Base-by-base conservation (phyloP, 177 flowering plant species). In the Vitis hybrid region DNA sequence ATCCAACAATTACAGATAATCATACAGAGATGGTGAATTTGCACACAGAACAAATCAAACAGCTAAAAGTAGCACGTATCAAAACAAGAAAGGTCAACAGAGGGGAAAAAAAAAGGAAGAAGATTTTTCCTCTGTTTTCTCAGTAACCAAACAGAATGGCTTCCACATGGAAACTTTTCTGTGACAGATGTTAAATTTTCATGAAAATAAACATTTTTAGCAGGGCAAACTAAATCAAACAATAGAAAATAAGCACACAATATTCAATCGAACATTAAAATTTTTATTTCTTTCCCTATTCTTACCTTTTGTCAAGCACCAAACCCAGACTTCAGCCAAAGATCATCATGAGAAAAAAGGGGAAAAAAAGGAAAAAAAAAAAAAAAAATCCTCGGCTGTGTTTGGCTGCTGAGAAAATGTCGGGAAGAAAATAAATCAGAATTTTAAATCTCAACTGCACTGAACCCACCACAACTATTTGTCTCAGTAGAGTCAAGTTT, bases 361-460 rank as follows among this genome's bases (percentile, higher is more conserved):
- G 30, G 46, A 40, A 40, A 40, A 32, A 40, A 40, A 6, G 7
- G 8, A 40, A 40, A 40, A 40, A 40, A 35, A 3, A 32, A 19
- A 21, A 21, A 6, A 6, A 40, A 40, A 40, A 5, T 6, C 62
- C 24, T 11, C 12, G 1, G 52, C 69, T 30, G 46, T 52, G 69
- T 32, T 62, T 67, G 71, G 65, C 57, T 50, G 32, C 58, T 19
- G 50, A 59, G 65, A 67, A 68, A 76, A 52, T 67, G 58, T 52
- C 54, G 68, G 32, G 52, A 62, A 32, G 21, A 21, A 35, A 52
- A 46, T 12, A 13, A 63, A 62, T 49, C 65, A 60, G 50, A 18
- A 32, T 17, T 35, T 6, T 35, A 11, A 61, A 48, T 17, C 13
- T n/a, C 24, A 8, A 60, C n/a, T 48, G 14, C 11, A 58, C n/a